A percentile compares a stretch with the other conserved stretches of the same genome.
phyloP scores from a whole-genome alignment of 2,329 filamentous ascomycete genomes.

The Rhynchosporium agropyri region DNA sequence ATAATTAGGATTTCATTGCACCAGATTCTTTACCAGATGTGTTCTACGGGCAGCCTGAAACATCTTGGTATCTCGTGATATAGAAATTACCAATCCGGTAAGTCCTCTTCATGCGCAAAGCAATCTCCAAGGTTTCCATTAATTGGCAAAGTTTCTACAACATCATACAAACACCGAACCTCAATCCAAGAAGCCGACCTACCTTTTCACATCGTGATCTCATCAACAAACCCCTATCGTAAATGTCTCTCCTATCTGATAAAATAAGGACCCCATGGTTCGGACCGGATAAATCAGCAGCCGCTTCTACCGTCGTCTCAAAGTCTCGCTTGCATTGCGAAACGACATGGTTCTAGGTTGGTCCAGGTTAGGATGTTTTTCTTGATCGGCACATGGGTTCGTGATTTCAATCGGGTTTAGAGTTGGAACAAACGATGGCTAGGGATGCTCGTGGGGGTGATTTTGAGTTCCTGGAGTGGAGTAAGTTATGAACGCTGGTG shows the following conservation, averaged over 20 bases:
- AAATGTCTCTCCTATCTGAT: neutral
- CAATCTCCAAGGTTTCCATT: too few species aligned
- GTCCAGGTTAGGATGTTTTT: neutral
- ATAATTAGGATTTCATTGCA: too few species aligned
- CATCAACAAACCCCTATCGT: neutral
- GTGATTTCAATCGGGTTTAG: neutral
- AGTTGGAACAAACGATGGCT: neutral
- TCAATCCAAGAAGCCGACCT: too few species aligned
- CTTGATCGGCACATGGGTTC: constrained; percentile 3
- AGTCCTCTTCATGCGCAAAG: too few species aligned
- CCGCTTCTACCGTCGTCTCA: neutral
- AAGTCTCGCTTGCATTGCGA: constrained; percentile 1
- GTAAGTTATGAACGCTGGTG: too few species aligned
- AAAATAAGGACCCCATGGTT: neutral
- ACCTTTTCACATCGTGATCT: constrained; percentile 13
- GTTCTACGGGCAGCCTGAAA: too few species aligned
- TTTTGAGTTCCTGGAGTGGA: neutral
- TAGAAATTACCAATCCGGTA: too few species aligned
- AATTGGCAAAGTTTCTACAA: too few species aligned
- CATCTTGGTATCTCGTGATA: too few species aligned
- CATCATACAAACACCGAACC: too few species aligned
- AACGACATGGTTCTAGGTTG: neutral
- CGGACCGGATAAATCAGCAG: constrained; percentile 1
- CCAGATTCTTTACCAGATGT: too few species aligned
- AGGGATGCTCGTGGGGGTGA: neutral